These are phyloP conservation scores for Aegilops longissima DNA, from an alignment of 176 grass and related monocot species.

Conservation along the genomic window DNA sequence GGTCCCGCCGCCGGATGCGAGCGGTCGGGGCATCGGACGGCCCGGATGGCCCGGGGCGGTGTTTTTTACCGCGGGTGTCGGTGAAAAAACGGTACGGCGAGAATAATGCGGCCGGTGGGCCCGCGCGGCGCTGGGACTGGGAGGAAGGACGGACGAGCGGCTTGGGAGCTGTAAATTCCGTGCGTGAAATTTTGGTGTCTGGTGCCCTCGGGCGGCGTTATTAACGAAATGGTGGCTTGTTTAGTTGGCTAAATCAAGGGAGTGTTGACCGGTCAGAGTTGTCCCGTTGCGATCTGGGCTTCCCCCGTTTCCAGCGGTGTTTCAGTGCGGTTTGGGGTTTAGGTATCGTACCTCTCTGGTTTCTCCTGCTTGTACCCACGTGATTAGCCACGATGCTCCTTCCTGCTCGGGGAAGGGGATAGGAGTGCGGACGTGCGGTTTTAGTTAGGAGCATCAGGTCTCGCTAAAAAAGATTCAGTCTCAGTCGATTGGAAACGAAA, in stretches of 20 bases:
- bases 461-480: no score
- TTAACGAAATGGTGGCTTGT: neutral
- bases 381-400: neutral
- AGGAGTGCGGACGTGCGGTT: no score
- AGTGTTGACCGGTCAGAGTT: constrained; percentile 39
- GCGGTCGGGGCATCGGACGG: constrained; percentile 29
- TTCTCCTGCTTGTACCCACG: neutral
- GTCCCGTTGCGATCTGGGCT: neutral
- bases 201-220: neutral
- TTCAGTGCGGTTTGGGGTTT: neutral
- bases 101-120: neutral
- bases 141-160: neutral
- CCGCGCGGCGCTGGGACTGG: neutral
- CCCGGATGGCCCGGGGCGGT: neutral
- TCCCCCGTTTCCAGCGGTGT: neutral
- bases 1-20: constrained; percentile 42
- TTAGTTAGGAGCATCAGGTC: no score
- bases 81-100: constrained; percentile 21
- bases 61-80: constrained; percentile 33
- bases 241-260: neutral
- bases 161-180: constrained; percentile 12
- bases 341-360: neutral
- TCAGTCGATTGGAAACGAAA: no score
- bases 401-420: no score
- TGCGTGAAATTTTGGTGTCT: neutral